Evolutionary conservation across 2,329 filamentous ascomycete genomes (phyloP).

Genomic region (Exophiala xenobiotica): DNA sequence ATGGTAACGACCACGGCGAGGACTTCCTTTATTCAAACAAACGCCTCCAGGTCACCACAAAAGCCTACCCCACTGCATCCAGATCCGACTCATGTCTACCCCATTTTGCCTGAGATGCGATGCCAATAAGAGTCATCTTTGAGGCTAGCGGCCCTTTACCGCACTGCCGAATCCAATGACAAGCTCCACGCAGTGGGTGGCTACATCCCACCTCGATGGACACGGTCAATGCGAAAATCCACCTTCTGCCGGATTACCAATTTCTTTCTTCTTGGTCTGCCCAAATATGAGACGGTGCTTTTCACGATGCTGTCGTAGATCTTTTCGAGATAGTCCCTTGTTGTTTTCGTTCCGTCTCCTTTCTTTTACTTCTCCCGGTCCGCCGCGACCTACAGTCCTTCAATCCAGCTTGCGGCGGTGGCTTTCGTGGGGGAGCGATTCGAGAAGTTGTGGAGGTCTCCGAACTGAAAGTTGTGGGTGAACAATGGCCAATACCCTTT

Average conservation of each 20-base stretch:
- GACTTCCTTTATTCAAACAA: no score
- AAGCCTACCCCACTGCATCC: background rate
- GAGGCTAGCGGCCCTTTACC: background rate
- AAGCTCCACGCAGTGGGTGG: background rate
- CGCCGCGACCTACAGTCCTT: no score
- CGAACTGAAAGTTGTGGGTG: background rate
- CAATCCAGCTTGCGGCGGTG: background rate
- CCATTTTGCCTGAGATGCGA: background rate
- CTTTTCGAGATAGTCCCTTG: background rate
- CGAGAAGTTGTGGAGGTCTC: background rate
- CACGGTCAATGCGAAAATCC: background rate
- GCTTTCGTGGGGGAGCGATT: background rate
- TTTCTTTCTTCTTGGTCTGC: background rate
- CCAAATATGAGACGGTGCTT: background rate
- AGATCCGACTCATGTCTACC: background rate
- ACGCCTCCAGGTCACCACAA: no score
- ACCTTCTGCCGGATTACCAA: background rate
- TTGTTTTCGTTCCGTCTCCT: background rate
- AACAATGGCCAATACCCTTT: conserved; percentile 17
- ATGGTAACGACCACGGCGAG: no score
- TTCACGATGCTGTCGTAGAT: background rate
- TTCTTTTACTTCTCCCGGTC: background rate
- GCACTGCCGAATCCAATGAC: background rate
- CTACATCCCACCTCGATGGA: background rate
- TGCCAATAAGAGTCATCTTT: background rate